phyloP scores from a whole-genome alignment of 805 yeast genomes.

The Kodamaea nitidulidarum region DNA sequence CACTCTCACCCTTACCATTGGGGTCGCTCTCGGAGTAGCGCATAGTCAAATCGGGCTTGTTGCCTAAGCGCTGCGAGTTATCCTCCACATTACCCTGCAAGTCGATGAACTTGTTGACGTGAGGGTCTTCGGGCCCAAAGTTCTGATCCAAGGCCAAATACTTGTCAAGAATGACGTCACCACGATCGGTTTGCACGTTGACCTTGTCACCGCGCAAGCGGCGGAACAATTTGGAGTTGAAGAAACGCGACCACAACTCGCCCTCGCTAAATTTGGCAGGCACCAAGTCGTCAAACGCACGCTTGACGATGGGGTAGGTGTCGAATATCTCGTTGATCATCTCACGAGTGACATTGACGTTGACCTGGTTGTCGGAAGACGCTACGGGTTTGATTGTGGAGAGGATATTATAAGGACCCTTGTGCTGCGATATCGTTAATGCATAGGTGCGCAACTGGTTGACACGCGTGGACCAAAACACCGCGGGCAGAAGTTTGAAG shows the following conservation, averaged over 20 bases:
- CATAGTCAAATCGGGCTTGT: conserved; percentile 89
- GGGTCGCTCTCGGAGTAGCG: conserved; percentile 41
- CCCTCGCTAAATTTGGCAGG: conserved; percentile 79
- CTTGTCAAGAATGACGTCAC: conserved; percentile 81
- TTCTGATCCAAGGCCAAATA: conserved; percentile 64
- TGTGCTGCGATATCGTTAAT: conserved; percentile 73
- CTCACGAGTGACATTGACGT: conserved; percentile 87
- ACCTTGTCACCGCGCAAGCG: conserved; percentile 86
- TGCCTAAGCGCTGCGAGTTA: conserved; percentile 71
- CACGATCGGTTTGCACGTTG: conserved; percentile 63
- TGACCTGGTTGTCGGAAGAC: conserved; percentile 86
- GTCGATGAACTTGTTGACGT: conserved; percentile 70
- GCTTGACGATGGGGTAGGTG: conserved; percentile 86
- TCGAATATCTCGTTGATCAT: conserved; percentile 85
- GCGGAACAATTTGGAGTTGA: conserved; percentile 83
- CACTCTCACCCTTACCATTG: conserved; percentile 39
- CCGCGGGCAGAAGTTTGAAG: conserved; percentile 68
- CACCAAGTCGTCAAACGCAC: conserved; percentile 86
- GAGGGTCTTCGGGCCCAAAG: conserved; percentile 34
- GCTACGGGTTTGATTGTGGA: conserved; percentile 94
- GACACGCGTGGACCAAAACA: conserved; percentile 83
- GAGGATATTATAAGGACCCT: conserved; percentile 91
- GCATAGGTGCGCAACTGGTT: conserved; percentile 83
- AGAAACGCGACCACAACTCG: conserved; percentile 94
- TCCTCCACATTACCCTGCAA: conserved; percentile 78